Evolutionary conservation across 2,329 filamentous ascomycete genomes (phyloP).

Genomic region (Ramichloridium luteum): DNA sequence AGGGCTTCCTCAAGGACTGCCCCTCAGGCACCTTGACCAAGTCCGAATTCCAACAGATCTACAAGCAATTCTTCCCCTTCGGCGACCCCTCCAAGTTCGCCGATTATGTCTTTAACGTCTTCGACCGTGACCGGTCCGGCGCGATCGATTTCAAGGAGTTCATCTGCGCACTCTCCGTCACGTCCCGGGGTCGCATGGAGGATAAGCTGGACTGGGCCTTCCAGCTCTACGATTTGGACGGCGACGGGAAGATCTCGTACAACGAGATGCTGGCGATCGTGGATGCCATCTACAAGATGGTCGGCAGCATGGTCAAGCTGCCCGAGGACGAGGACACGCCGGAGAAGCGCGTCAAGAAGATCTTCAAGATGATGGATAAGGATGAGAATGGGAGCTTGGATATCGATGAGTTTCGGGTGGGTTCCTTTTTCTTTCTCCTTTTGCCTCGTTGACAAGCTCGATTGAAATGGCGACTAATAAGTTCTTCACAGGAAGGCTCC

Average conservation of each 20-base stretch:
- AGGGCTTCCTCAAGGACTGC: constrained; percentile 98
- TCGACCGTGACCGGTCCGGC: constrained; percentile 92
- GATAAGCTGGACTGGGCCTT: constrained; percentile 99
- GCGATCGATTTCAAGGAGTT: constrained; percentile 99
- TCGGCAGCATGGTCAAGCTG: constrained; percentile 97
- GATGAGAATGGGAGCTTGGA: constrained; percentile 96
- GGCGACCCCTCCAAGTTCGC: constrained; percentile 95
- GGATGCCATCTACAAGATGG: constrained; percentile 99
- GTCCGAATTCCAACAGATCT: constrained; percentile 98
- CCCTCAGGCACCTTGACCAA: constrained; percentile 94
- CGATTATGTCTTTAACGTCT: constrained; percentile 98
- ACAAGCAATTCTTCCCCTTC: constrained; percentile 98
- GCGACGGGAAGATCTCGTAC: constrained; percentile 97
- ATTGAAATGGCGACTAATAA: neutral
- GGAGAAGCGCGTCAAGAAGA: constrained; percentile 95
- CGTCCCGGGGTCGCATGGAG: constrained; percentile 95
- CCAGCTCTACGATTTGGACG: constrained; percentile 97
- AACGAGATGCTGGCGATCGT: constrained; percentile 98
- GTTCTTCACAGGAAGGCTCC: constrained; percentile 60
- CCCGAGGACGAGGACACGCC: constrained; percentile 98
- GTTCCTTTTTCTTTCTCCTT: neutral
- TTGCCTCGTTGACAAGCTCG: constrained; percentile 7
- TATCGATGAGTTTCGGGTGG: constrained; percentile 83
- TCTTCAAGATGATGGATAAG: constrained; percentile 99
- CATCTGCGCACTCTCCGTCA: constrained; percentile 94